Evolutionary conservation across 129 eudicot genomes (phyloP).

Genomic region (Helianthus annuus): HanXRQr2.0-SUNRISE NC_035439.2:98575833-98576332

Average conservation of each 20-base stretch:
- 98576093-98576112: no score
- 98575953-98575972: slow-evolving; percentile 99
- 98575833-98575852: slow-evolving; percentile 97
- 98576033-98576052: slow-evolving; percentile 80
- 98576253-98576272: no score
- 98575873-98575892: slow-evolving; percentile 91
- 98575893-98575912: slow-evolving; percentile 96
- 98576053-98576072: slow-evolving; percentile 67
- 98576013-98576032: slow-evolving; percentile 81
- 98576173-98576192: no score
- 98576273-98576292: no score
- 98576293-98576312: no score
- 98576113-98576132: no score
- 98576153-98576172: no score
- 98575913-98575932: slow-evolving; percentile 92
- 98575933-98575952: slow-evolving; percentile 85
- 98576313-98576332: no score
- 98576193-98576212: no score
- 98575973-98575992: slow-evolving; percentile 81
- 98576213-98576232: no score
- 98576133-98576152: no score
- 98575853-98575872: slow-evolving; percentile 87
- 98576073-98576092: slow-evolving; percentile 36
- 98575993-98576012: slow-evolving; percentile 84
- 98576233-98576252: no score